Conservation (phyloP, 2,329 filamentous ascomycete species). For the Aspergillus sp. region DNA sequence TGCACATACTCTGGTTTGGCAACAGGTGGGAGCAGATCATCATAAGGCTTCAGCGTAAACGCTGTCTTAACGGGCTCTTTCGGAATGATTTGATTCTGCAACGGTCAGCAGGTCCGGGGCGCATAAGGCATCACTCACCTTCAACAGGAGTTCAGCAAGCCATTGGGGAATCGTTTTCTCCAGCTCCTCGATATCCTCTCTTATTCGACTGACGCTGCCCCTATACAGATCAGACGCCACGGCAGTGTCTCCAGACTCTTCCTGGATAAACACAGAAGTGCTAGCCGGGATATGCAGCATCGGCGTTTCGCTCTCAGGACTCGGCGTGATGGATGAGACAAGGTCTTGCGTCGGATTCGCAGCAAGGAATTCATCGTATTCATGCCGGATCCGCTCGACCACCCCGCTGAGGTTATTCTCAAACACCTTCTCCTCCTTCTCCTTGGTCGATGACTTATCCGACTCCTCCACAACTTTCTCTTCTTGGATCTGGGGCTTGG, state of each 20-base stretch:
- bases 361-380: conserved; percentile 37
- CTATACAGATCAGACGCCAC: conserved; percentile 78
- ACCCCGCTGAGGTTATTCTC: conserved; percentile 39
- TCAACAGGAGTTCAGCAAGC: conserved; percentile 78
- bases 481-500: conserved; percentile 64
- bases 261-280: conserved; percentile 56
- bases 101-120: conserved; percentile 3
- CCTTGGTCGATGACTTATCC: conserved; percentile 43
- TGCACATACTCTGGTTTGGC: conserved; percentile 62
- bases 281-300: conserved; percentile 35
- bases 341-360: conserved; percentile 29
- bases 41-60: conserved; percentile 77
- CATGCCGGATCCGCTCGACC: conserved; percentile 36
- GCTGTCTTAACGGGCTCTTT: conserved; percentile 98
- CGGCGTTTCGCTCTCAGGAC: conserved; percentile 37
- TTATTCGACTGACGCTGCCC: conserved; percentile 71
- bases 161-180: conserved; percentile 83
- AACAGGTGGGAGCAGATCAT: conserved; percentile 65
- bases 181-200: conserved; percentile 68
- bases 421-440: conserved; percentile 36
- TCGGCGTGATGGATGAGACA: conserved; percentile 33
- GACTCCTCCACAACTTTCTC: conserved; percentile 56
- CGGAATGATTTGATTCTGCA: conserved; percentile 62
- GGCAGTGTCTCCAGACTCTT: conserved; percentile 53
- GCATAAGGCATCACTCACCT: conserved; percentile 35